Evolutionary conservation across 345 rosid species (phyloP).

Genomic region (Rubroshorea leprosula): DNA sequence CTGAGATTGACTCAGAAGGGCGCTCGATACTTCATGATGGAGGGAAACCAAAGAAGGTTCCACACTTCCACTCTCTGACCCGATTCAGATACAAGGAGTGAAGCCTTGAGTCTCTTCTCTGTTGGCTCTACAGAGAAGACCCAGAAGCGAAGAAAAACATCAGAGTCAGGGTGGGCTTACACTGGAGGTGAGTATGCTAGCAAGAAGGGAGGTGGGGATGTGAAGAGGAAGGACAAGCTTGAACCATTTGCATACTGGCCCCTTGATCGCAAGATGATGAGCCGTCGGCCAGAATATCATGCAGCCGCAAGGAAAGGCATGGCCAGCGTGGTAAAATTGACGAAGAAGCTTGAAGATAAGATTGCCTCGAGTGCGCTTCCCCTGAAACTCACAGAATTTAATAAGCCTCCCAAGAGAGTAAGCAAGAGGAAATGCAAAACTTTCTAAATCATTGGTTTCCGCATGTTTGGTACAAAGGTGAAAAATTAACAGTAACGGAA

Average conservation of each 20-base stretch:
- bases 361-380: conserved; percentile 52
- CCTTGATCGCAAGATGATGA: conserved; percentile 93
- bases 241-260: conserved; percentile 98
- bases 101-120: conserved; percentile 44
- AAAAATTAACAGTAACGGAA: no score
- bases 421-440: conserved; percentile 27
- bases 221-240: conserved; percentile 80
- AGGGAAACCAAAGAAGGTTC: conserved; percentile 35
- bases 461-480: no score
- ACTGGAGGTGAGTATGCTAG: conserved; percentile 81
- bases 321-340: conserved; percentile 71
- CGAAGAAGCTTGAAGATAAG: conserved; percentile 79
- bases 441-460: no score
- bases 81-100: conserved; percentile 54
- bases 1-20: conserved; percentile 79
- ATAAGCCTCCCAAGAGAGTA: conserved; percentile 35
- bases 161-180: conserved; percentile 80
- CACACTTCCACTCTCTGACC: conserved; percentile 30
- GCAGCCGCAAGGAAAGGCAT: conserved; percentile 88
- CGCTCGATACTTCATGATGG: conserved; percentile 61
- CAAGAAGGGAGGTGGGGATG: conserved; percentile 86
- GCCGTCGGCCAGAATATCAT: conserved; percentile 79
- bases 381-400: conserved; percentile 27
- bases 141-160: conserved; percentile 64
- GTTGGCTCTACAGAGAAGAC: conserved; percentile 41